Evolutionary conservation across 192 early-diverging fungal species (phyloP), one percentile per base, ranked within the genome.

Genomic region (Chytriomyces sp.): DNA sequence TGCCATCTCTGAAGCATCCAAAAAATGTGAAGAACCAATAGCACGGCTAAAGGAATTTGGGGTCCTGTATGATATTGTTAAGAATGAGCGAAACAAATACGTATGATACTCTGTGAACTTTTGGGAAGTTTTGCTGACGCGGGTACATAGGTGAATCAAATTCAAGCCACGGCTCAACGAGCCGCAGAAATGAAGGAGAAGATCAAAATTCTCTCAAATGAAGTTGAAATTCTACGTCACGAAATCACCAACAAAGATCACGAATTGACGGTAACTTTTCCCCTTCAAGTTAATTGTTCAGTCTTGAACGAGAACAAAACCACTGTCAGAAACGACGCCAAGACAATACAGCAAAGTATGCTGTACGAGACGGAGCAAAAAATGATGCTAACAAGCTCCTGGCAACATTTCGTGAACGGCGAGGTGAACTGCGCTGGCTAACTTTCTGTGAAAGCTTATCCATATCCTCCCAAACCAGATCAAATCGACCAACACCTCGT

Each of bases 161-260:
- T 87, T 28, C 86, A 87, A 74, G 78, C 85, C 10, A 84, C 86
- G 0, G 70, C 71, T 4, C 87, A 89, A 64, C 73, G 86, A 39
- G 80, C 83, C 0, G 82, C 84, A n/a, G 87, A 89, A 68, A 86
- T 89, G 84, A 86, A 89, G 69, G 87, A 89, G 71, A 89, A 89
- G 65, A 77, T 87, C 40, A 85, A 82, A 59, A 86, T 89, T 36
- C 64, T 89, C n/a, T 72, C 77, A 1, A 89, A 89, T 64, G 87
- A 89, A 83, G 84, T 86, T 12, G 87, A 89, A 64, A 88, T 89
- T 60, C 63, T 89, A 52, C 72, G 86, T 5, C 82, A 84, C 58
- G 86, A 89, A 68, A 86, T 89, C 22, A 71, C 66, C 14, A 72
- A 79, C 31, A 89, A 89, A 68, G 86, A 86, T 55, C 70, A 84